Evolutionary conservation across 2,329 filamentous ascomycete species (phyloP), one percentile per base, ranked within the genome.

Genomic region (Aspergillus sp.): DNA sequence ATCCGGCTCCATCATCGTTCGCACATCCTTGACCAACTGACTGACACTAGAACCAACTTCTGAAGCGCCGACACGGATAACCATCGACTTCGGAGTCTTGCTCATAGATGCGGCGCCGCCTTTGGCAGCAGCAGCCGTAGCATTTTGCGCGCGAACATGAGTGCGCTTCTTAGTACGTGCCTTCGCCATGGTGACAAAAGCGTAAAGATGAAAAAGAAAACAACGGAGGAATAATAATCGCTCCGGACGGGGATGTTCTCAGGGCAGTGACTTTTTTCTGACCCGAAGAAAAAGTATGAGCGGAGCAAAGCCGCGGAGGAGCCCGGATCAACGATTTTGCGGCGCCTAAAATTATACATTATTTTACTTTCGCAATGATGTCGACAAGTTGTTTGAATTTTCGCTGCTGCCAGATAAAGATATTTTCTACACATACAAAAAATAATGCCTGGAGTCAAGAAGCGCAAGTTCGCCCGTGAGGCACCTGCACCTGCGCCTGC

Each of bases 1-100:
- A 57, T 92, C 91, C 1, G 95, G 95, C 78, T 98, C 92, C 92
- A 99, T 96, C 80, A 98, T 94, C 58, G 85, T 84, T 69, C 95
- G 88, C 61, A 98, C 91, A 80, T 99, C 95, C 69, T 90, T 88
- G 21, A 94, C 93, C 69, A 99, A 82, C 79, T 98, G 93, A 75
- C 89, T 94, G 70, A 99, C 86, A 75, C 91, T 96, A 61, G 91
- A 87, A 60, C 95, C 95, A 55, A 99, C 92, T 74, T 97, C 91
- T 70, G 92, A 91, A 69, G 93, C 94, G 70, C 95, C 95, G 71
- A 97, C 93, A 68, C 95, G 91, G 77, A 99, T 97, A 60, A 99
- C 94, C 94, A 99, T 97, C 75, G 90, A 96, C 84, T 97, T 97
- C 36, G 95, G 95, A 55, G 88, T 84, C 65, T 88, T 87, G 56